phyloP scores from a whole-genome alignment of 192 early-diverging fungal species.

The Coemansia asiatica region DNA sequence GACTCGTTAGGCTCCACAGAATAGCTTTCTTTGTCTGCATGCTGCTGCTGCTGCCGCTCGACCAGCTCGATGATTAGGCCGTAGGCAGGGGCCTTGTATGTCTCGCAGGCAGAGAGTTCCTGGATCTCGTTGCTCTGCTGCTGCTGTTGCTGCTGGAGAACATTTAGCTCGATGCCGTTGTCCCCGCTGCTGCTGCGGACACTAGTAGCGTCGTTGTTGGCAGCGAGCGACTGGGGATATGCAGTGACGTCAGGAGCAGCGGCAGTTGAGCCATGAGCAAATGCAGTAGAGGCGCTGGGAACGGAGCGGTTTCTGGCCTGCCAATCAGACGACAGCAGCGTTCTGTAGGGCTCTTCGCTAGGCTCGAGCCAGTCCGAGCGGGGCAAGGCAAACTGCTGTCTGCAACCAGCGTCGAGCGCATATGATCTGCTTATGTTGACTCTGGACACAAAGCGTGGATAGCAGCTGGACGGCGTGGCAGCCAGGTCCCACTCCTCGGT shows the following conservation, averaged over 20 bases:
- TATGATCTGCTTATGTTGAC: constrained; percentile 28
- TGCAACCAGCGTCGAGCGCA: constrained; percentile 23
- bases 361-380: constrained; percentile 47
- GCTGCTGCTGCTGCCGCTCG: constrained; percentile 22
- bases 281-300: not conserved
- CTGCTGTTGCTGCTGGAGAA: constrained; percentile 11
- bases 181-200: not conserved
- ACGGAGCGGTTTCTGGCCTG: constrained; percentile 28
- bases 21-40: not conserved
- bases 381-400: constrained; percentile 35
- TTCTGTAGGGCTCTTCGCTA: constrained; percentile 37
- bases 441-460: constrained; percentile 44
- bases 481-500: constrained; percentile 39
- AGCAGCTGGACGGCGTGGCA: constrained; percentile 3
- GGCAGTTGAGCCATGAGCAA: not conserved
- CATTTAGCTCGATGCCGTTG: not conserved
- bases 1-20: not conserved
- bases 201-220: not conserved
- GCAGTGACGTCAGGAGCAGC: not conserved
- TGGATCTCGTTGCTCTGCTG: constrained; percentile 48
- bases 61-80: constrained; percentile 46
- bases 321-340: constrained; percentile 46
- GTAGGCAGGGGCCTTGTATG: constrained; percentile 39
- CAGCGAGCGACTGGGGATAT: not conserved
- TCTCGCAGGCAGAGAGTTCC: constrained; percentile 14